Conservation (phyloP, 192 early-diverging fungal genomes). For the Umbelopsis ramanniana region DNA sequence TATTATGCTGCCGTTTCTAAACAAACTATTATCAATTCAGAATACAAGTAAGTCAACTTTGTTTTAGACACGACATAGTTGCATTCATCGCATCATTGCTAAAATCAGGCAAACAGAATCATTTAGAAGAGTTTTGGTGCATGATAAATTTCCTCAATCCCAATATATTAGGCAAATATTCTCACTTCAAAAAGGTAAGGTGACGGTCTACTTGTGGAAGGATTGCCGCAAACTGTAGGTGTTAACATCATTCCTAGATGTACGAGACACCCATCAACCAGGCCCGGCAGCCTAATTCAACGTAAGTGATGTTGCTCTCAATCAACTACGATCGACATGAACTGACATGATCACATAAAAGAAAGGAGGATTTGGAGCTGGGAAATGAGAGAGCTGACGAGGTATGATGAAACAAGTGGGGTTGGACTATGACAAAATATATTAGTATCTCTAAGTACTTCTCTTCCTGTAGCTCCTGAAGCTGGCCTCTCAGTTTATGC, state of each 20-base stretch:
- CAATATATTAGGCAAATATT: conserved; percentile 44
- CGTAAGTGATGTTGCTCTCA: background rate
- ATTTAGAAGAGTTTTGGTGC: conserved; percentile 49
- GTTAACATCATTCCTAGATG: conserved; percentile 24
- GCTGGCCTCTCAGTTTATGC: conserved; percentile 57
- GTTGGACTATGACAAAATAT: background rate
- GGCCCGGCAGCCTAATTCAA: conserved; percentile 46
- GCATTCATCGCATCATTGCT: background rate
- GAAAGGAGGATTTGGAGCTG: conserved; percentile 21
- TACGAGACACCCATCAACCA: conserved; percentile 50
- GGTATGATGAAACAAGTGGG: conserved; percentile 17
- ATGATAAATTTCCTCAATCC: conserved; percentile 60
- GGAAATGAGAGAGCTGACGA: conserved; percentile 37
- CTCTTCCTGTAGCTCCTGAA: conserved; percentile 34
- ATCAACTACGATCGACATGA: background rate
- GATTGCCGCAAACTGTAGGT: background rate
- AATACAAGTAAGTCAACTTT: conserved; percentile 32
- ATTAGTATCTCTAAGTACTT: background rate
- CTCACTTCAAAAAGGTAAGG: conserved; percentile 40
- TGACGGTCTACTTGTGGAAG: no score
- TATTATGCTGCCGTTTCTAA: background rate
- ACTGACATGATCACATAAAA: background rate
- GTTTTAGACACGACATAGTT: no score
- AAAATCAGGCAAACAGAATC: conserved; percentile 33
- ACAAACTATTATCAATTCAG: background rate